phyloP scores from a whole-genome alignment of 2,329 filamentous ascomycete genomes.

The Paecilomyces niveus region DNA sequence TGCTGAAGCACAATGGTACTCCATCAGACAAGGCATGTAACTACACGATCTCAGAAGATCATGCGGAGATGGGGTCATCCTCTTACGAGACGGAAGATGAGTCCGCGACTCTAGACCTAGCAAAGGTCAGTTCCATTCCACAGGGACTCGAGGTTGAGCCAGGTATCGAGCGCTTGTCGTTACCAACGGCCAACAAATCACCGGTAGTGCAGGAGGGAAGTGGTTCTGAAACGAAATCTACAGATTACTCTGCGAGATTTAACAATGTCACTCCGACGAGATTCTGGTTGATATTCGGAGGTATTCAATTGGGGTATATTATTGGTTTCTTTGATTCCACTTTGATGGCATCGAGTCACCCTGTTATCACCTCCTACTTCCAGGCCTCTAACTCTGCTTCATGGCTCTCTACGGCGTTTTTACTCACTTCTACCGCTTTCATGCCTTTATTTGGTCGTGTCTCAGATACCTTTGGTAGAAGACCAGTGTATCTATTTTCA shows the following conservation, averaged over 20 bases:
- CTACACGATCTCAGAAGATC: slow-evolving; percentile 2
- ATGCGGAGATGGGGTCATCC: background rate
- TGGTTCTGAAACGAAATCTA: slow-evolving; percentile 5
- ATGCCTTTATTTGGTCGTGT: slow-evolving; percentile 68
- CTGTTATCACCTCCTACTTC: slow-evolving; percentile 76
- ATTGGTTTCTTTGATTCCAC: slow-evolving; percentile 64
- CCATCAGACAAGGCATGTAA: background rate
- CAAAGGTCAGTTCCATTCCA: slow-evolving; percentile 20
- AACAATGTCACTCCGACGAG: slow-evolving; percentile 33
- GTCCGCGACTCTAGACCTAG: slow-evolving; percentile 8
- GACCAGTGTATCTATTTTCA: slow-evolving; percentile 57
- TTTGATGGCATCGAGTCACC: slow-evolving; percentile 74
- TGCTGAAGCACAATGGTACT: slow-evolving; percentile 6
- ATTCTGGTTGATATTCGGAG: slow-evolving; percentile 58
- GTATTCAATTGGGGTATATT: slow-evolving; percentile 53
- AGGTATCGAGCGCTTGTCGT: slow-evolving; percentile 16
- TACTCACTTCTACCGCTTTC: slow-evolving; percentile 69
- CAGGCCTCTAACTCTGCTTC: slow-evolving; percentile 69
- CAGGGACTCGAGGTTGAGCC: slow-evolving; percentile 20
- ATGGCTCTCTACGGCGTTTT: slow-evolving; percentile 73
- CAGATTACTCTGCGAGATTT: slow-evolving; percentile 24
- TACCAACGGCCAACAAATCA: background rate
- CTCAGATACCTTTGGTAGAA: slow-evolving; percentile 67
- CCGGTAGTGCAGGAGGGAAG: background rate
- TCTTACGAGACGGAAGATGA: background rate